A percentile compares a stretch with the other conserved stretches of the same genome.
These are phyloP conservation scores for Crithidia fasciculata DNA, from an alignment of 208 protist genomes.

Conservation along the genomic window DNA sequence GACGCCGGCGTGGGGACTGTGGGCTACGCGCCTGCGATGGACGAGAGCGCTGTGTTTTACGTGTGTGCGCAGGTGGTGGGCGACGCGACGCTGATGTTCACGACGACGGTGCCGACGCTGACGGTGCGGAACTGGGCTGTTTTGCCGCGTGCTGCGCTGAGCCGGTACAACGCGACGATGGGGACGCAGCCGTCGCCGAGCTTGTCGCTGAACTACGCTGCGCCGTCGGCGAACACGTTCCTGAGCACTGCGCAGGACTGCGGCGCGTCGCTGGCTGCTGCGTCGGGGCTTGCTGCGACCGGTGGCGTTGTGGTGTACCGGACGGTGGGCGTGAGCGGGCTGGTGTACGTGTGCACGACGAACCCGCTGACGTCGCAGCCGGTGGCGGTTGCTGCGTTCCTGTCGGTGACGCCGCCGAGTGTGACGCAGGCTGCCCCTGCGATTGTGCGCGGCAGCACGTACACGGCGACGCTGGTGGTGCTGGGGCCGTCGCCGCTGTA, in stretches of 20 bases:
- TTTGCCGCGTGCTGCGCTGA: constrained; percentile 43
- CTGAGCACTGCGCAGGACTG: constrained; percentile 45
- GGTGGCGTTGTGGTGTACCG: constrained; percentile 9
- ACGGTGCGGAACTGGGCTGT: constrained; percentile 48
- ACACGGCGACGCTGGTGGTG: constrained; percentile 48
- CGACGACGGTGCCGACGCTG: constrained; percentile 53
- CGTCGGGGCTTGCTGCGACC: constrained; percentile 15
- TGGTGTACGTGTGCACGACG: constrained; percentile 63
- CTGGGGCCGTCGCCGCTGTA: constrained; percentile 40
- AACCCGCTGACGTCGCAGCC: constrained; percentile 15
- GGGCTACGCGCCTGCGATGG: constrained; percentile 48
- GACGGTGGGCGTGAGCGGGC: constrained; percentile 29
- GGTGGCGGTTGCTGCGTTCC: constrained; percentile 42
- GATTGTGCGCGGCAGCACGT: constrained; percentile 45
- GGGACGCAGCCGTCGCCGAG: constrained; percentile 12
- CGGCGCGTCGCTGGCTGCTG: constrained; percentile 18
- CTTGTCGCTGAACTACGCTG: constrained; percentile 55
- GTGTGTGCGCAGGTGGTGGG: constrained; percentile 50
- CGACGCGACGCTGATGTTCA: constrained; percentile 48
- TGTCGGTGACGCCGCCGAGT: constrained; percentile 56
- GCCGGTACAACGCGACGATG: constrained; percentile 38
- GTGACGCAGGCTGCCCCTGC: constrained; percentile 42
- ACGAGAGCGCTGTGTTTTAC: constrained; percentile 50
- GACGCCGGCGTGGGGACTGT: constrained; percentile 24
- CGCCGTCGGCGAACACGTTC: constrained; percentile 47